Evolutionary conservation across 495 filamentous ascomycete species (phyloP).

Genomic region (Neurospora hispaniola): DNA sequence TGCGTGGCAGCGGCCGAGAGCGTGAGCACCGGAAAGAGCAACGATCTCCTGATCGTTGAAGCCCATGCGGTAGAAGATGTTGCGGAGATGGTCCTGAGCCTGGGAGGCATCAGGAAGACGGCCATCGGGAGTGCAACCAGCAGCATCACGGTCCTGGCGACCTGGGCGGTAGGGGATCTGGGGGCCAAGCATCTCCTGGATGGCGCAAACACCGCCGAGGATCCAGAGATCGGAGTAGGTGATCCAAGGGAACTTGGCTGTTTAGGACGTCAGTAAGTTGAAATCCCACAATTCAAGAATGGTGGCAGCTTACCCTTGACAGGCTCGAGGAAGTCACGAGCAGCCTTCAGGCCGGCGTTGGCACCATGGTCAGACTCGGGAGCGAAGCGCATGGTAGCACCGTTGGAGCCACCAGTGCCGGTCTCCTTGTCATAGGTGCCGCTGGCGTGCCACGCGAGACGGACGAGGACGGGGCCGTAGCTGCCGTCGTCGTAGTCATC

Average conservation of each 20-base stretch:
- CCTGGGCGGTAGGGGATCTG: constrained; percentile 83
- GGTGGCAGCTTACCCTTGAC: constrained; percentile 53
- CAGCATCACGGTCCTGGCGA: constrained; percentile 69
- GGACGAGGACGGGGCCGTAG: constrained; percentile 82
- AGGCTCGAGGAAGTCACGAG: constrained; percentile 86
- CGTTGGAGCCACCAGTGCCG: constrained; percentile 86
- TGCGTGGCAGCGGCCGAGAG: constrained; percentile 83
- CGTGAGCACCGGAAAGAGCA: constrained; percentile 81
- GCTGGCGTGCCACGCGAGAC: constrained; percentile 80
- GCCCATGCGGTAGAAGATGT: constrained; percentile 94
- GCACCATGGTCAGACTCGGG: constrained; percentile 89
- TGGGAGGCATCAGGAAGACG: constrained; percentile 85
- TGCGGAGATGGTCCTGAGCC: constrained; percentile 72
- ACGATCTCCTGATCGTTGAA: constrained; percentile 98
- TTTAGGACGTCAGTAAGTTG: constrained; percentile 23
- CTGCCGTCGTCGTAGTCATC: constrained; percentile 95
- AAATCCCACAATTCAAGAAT: background rate
- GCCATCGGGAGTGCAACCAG: constrained; percentile 87
- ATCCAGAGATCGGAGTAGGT: constrained; percentile 95
- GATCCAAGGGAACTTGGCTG: constrained; percentile 87
- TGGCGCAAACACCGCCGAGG: constrained; percentile 69
- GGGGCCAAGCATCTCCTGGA: constrained; percentile 94
- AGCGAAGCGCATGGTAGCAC: constrained; percentile 94
- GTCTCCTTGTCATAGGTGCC: constrained; percentile 87
- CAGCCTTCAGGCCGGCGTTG: constrained; percentile 81